Percentiles rank a stretch among this genome's conserved stretches.
Evolutionary conservation across 768 basidiomycete genomes (phyloP).

Genomic region (Tylopilus intermedius): DNA sequence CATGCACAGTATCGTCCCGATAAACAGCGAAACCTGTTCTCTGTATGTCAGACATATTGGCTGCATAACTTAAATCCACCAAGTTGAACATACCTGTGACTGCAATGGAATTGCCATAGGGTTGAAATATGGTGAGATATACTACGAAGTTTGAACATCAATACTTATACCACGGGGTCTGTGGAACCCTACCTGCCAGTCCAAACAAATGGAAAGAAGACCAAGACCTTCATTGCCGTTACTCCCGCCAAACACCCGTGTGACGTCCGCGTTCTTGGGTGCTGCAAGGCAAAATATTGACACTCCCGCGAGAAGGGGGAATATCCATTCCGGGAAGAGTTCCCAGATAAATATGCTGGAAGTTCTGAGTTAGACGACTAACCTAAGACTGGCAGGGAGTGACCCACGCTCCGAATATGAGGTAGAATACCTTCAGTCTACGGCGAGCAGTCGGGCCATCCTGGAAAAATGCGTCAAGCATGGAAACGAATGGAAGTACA

Average conservation of each 20-base stretch:
- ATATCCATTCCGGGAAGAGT: slow-evolving; percentile 33
- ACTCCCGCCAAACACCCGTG: slow-evolving; percentile 56
- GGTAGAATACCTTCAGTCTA: slow-evolving; percentile 34
- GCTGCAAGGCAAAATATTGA: slow-evolving; percentile 58
- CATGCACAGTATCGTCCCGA: slow-evolving; percentile 51
- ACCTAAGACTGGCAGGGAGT: slow-evolving; percentile 10
- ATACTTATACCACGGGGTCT: too few species aligned
- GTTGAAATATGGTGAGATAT: slow-evolving; percentile 26
- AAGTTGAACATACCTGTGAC: slow-evolving; percentile 34
- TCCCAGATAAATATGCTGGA: slow-evolving; percentile 31
- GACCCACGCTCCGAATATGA: slow-evolving; percentile 29
- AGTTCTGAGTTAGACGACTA: not conserved
- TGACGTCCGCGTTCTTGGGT: slow-evolving; percentile 44
- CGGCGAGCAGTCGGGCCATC: slow-evolving; percentile 36
- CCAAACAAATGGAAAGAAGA: slow-evolving; percentile 52
- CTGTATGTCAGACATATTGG: not conserved
- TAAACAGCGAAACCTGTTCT: slow-evolving; percentile 38
- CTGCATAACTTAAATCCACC: not conserved
- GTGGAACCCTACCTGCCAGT: slow-evolving; percentile 47
- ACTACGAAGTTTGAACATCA: slow-evolving; percentile 8
- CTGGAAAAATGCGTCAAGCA: slow-evolving; percentile 37
- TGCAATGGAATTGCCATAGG: slow-evolving; percentile 52
- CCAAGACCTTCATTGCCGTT: slow-evolving; percentile 63
- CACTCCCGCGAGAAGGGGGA: slow-evolving; percentile 59
- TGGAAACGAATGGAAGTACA: slow-evolving; percentile 21